Evolutionary conservation across 164 flowering plant species (phyloP), one percentile per base, ranked within the genome.

Genomic region (Dillenia suffruticosa): DNA sequence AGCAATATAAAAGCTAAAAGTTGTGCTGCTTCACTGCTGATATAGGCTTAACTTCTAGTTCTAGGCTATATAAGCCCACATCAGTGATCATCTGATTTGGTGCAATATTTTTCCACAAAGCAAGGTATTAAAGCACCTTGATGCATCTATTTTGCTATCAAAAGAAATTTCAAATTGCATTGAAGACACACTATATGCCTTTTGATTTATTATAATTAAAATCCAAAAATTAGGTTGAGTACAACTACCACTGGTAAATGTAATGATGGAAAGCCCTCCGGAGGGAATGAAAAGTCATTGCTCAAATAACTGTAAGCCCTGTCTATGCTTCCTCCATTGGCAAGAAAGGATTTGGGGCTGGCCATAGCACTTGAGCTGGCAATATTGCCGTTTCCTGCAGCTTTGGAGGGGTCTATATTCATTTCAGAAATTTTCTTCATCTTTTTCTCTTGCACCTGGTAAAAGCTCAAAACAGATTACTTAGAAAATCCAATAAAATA

Each of bases 391-490:
- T 95, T 88, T 76, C 82, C 91, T 49, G 69, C 68, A 64, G 77
- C 70, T 76, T 82, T 86, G 52, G 83, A 74, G 54, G 85, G 79
- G 63, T 89, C 96, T 61, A 88, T 58, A 84, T 92, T 95, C 90
- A 92, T 86, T 9, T 86, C 93, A 68, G 86, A 67, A 54, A 95
- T 66, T 72, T 88, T 95, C 77, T 92, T 95, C 59, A 92, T 79
- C 83, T 91, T 95, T 78, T 90, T 95, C 75, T 95, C 99, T 77
- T 92, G 97, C 53, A 95, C 97, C 99, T 95, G 86, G 61, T 46
- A 56, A 66, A 69, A 32, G 16, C 48, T 50, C 67, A 64, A 47
- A 63, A 5, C 58, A 49, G 40, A 32, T 32, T 5, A 32, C 40
- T 32, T 32, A 32, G 40, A 32, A 26, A 32, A 32, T 32, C 40